These are phyloP conservation scores for Zizania palustris DNA, from an alignment of 202 grass and related monocot species.

Conservation along the genomic window DNA sequence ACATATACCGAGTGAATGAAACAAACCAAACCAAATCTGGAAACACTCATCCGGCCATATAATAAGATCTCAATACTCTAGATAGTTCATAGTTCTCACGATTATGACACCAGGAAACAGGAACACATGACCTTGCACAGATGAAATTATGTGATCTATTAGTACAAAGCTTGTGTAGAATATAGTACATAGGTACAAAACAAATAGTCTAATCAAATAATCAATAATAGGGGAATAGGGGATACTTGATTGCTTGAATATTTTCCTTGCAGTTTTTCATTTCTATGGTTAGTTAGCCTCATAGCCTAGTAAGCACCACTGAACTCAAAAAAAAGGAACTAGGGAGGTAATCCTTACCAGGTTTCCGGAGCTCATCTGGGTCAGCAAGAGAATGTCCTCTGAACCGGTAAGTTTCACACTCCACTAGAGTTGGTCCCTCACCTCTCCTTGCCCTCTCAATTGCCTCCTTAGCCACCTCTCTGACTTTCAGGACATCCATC, in stretches of 20 bases:
- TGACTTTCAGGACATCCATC: slow-evolving; percentile 96
- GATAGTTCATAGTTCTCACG: neutral
- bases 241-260: neutral
- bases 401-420: slow-evolving; percentile 97
- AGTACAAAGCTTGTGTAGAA: slow-evolving; percentile 3
- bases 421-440: slow-evolving; percentile 92
- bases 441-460: slow-evolving; percentile 91
- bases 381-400: slow-evolving; percentile 95
- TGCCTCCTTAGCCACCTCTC: slow-evolving; percentile 88
- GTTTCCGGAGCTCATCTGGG: slow-evolving; percentile 84
- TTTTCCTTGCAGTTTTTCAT: neutral
- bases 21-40: neutral
- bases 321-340: slow-evolving; percentile 8
- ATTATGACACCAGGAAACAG: neutral
- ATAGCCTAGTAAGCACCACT: slow-evolving; percentile 5
- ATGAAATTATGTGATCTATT: neutral
- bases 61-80: neutral
- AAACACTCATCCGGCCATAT: neutral
- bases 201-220: neutral
- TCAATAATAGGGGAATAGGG: too few relatives aligned
- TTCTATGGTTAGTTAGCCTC: slow-evolving; percentile 17
- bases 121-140: neutral
- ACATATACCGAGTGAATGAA: neutral
- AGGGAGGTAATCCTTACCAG: slow-evolving; percentile 56
- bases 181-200: neutral